Evolutionary conservation across 192 early-diverging fungal genomes (phyloP), one percentile per base, ranked within the genome.

Genomic region (Geranomyces variabilis): DNA sequence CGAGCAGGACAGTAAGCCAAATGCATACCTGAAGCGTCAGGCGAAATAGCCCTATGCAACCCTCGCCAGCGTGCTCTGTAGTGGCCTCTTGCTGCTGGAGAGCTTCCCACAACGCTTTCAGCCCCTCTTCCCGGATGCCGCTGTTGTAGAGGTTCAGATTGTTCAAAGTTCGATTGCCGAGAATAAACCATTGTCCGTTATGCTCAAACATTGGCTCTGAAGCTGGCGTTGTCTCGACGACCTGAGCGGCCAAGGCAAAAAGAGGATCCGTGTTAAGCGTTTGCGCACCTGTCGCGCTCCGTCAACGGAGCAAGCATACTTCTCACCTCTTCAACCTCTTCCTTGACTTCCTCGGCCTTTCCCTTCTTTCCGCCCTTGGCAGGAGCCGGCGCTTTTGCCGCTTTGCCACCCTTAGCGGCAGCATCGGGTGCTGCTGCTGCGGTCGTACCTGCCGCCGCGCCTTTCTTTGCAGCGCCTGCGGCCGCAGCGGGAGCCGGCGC

Each of bases 161-260:
- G 65, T 77, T 83, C 13, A 86, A 71, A 10, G 77, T 79, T 1
- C 84, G 63, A 53, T 86, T 86, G 33, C 84, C 84, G 58, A 83
- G 73, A 14, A 83, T 58, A 68, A 67, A 83, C 73, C 69, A 80
- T 65, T 86, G 81, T 17, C 78, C 78, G 66, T 83, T 81, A 55
- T 75, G 65, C 65, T 86, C 84, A 69, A 86, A 86, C 73, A 83
- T 79, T 51, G 84, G 81, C 49, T 86, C 84, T 9, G 67, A 47
- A 10, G 59, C 41, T 33, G 70, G 26, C 15, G 60, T 33, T 53
- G 66, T 15, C 15, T 75, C 73, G 22, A 33, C 26, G 0, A 30
- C 44, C 71, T 73, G 22, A 3, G 3, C 24, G 46, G 12, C 46
- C 10, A 47, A 47, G 46, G 10, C 46, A 19, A 19, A 47, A 65